phyloP scores from a whole-genome alignment of 257 asterid genomes.

The Solanum piurae region DNA sequence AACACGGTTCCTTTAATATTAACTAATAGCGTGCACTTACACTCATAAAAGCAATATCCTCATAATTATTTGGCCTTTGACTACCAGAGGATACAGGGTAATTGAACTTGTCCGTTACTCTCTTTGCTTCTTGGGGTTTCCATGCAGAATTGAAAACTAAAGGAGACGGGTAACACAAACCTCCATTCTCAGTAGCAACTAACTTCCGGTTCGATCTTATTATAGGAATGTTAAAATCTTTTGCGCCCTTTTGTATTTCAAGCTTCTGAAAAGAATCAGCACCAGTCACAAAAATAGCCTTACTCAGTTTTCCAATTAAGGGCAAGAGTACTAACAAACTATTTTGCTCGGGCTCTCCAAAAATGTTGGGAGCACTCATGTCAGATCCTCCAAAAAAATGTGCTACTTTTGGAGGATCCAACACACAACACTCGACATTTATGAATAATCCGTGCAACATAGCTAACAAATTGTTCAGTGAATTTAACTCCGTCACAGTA shows the following conservation, averaged over 20 bases:
- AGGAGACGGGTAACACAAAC: conserved; percentile 53
- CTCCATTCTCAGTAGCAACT: conserved; percentile 72
- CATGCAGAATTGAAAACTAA: conserved; percentile 58
- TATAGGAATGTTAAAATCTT: conserved; percentile 53
- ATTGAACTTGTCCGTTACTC: conserved; percentile 22
- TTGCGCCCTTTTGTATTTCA: conserved; percentile 68
- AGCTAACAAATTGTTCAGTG: background rate
- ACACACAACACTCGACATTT: background rate
- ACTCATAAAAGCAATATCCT: conserved; percentile 84
- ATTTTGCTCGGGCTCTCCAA: background rate
- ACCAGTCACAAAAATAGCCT: background rate
- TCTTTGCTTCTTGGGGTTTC: conserved; percentile 18
- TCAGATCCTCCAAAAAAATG: background rate
- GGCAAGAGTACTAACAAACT: background rate
- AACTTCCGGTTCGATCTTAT: conserved; percentile 43
- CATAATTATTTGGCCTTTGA: conserved; percentile 48
- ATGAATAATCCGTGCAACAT: background rate
- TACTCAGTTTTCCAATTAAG: background rate
- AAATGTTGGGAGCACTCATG: background rate
- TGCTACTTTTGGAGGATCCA: background rate
- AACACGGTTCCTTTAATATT: background rate
- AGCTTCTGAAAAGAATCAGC: conserved; percentile 26
- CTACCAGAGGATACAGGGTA: conserved; percentile 41
- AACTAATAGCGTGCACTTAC: conserved; percentile 22
- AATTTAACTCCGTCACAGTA: background rate